These are phyloP conservation scores for Senna tora DNA, from an alignment of 306 rosid species.

Conservation along the genomic window DNA sequence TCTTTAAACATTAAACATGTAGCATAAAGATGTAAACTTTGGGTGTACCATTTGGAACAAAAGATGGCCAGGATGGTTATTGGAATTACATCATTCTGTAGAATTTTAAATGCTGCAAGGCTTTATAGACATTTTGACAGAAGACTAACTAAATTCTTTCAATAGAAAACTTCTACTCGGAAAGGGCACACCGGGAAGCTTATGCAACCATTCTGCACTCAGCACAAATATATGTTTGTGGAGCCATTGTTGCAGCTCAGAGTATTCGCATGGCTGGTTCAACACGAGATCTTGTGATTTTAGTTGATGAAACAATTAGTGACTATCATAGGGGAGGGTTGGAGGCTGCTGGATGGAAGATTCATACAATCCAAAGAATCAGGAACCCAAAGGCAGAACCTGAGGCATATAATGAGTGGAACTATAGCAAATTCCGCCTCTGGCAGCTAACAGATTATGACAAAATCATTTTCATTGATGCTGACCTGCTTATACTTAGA, in stretches of 20 bases:
- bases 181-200: slow-evolving; percentile 59
- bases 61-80: neutral
- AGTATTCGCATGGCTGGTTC: slow-evolving; percentile 75
- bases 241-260: slow-evolving; percentile 69
- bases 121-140: neutral
- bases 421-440: slow-evolving; percentile 22
- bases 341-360: slow-evolving; percentile 74
- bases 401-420: slow-evolving; percentile 26
- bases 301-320: slow-evolving; percentile 62
- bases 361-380: slow-evolving; percentile 32
- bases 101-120: neutral
- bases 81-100: neutral
- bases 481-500: slow-evolving; percentile 63
- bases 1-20: slow-evolving; percentile 18
- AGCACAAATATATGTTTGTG: slow-evolving; percentile 67
- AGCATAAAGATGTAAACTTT: slow-evolving; percentile 31
- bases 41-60: neutral
- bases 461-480: slow-evolving; percentile 70
- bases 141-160: neutral
- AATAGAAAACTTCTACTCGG: slow-evolving; percentile 43
- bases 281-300: slow-evolving; percentile 63
- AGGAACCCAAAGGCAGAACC: slow-evolving; percentile 24
- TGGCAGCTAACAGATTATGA: slow-evolving; percentile 49
- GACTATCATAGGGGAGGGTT: slow-evolving; percentile 65
- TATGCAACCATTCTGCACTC: slow-evolving; percentile 74